Evolutionary conservation across 106 monocot species (phyloP).

Genomic region (Platanthera guangdongensis): DNA sequence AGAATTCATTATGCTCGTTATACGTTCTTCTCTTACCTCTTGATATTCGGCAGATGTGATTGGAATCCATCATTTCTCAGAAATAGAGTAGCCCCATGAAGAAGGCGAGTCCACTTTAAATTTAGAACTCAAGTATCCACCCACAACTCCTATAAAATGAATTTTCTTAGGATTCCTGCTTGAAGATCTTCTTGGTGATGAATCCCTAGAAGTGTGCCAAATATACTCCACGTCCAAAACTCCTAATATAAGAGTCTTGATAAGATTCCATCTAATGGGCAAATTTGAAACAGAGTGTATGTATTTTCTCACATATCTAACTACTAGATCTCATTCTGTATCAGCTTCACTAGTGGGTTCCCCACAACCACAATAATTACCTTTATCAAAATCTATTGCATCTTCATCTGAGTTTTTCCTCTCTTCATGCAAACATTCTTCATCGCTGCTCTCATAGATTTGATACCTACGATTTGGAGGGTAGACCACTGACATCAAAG

Average conservation of each 20-base stretch:
- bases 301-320: neutral
- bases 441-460: slow-evolving; percentile 36
- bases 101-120: neutral
- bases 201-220: slow-evolving; percentile 30
- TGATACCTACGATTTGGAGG: slow-evolving; percentile 59
- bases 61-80: slow-evolving; percentile 44
- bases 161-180: slow-evolving; percentile 54
- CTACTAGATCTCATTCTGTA: neutral
- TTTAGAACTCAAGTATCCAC: slow-evolving; percentile 49
- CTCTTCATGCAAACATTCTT: slow-evolving; percentile 24
- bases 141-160: slow-evolving; percentile 61
- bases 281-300: no score
- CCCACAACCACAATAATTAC: slow-evolving; percentile 23
- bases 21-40: slow-evolving; percentile 31
- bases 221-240: slow-evolving; percentile 74
- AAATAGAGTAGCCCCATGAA: neutral
- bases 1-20: neutral
- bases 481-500: slow-evolving; percentile 11
- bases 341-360: neutral
- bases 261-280: no score
- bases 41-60: slow-evolving; percentile 61
- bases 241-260: slow-evolving; percentile 54
- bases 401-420: slow-evolving; percentile 16
- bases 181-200: slow-evolving; percentile 52
- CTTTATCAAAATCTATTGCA: slow-evolving; percentile 5